Evolutionary conservation across 805 yeast genomes (phyloP).

Genomic region (Scheffersomyces ergatensis): DNA sequence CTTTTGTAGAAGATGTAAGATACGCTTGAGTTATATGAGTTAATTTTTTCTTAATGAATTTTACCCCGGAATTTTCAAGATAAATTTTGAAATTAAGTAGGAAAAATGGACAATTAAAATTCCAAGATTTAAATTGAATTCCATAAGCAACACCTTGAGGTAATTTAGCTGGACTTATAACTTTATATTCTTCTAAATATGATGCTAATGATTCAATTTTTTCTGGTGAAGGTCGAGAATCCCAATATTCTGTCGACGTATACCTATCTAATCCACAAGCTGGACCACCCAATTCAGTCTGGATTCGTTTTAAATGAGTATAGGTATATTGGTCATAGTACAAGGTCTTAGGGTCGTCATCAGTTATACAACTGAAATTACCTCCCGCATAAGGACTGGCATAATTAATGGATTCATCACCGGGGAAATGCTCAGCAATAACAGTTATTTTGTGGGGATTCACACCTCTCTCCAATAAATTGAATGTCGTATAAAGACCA

Average conservation of each 20-base stretch:
- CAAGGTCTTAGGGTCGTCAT: constrained; percentile 44
- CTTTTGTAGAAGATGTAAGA: constrained; percentile 25
- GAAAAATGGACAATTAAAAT: constrained; percentile 70
- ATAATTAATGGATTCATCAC: constrained; percentile 70
- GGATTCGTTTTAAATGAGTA: constrained; percentile 42
- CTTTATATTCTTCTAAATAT: constrained; percentile 48
- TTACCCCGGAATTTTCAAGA: constrained; percentile 49
- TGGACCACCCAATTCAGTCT: constrained; percentile 48
- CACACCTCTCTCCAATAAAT: constrained; percentile 43
- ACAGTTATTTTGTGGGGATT: constrained; percentile 47
- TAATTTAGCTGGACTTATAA: constrained; percentile 35
- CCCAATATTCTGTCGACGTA: constrained; percentile 64
- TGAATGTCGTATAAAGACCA: constrained; percentile 61
- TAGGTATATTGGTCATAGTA: constrained; percentile 59
- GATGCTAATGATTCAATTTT: constrained; percentile 47
- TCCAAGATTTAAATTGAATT: constrained; percentile 57
- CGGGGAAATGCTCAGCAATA: constrained; percentile 68
- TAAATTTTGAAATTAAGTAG: constrained; percentile 45
- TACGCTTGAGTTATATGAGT: constrained; percentile 59
- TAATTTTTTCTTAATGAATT: constrained; percentile 44
- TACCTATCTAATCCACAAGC: constrained; percentile 52
- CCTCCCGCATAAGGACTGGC: constrained; percentile 78
- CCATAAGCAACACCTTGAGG: constrained; percentile 59
- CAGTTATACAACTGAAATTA: constrained; percentile 48
- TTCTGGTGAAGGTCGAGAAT: constrained; percentile 38